Evolutionary conservation across 1,284 basidiomycete genomes (phyloP).

Genomic region (Malassezia sp.): DNA sequence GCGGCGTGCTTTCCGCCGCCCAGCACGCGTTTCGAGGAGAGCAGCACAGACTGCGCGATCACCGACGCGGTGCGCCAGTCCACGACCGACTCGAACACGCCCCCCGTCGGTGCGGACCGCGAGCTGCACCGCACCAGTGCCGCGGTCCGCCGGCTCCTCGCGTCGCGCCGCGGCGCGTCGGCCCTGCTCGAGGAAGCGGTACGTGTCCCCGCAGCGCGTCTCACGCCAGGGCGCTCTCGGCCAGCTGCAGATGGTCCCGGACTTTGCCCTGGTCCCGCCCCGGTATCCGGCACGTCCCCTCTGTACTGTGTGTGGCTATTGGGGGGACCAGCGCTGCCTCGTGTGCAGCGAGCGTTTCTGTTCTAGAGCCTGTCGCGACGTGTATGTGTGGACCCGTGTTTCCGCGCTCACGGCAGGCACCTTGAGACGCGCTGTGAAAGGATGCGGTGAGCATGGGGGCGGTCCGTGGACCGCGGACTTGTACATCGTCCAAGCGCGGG

Average conservation of each 20-base stretch:
- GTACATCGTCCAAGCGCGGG: not conserved
- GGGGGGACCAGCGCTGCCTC: slow-evolving; percentile 12
- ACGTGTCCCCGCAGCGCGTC: too few species aligned
- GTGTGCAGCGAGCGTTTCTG: slow-evolving; percentile 13
- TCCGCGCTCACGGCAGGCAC: slow-evolving; percentile 2
- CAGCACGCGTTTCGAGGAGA: not conserved
- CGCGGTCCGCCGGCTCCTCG: slow-evolving; percentile 11
- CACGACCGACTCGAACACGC: slow-evolving; percentile 11
- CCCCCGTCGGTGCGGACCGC: slow-evolving; percentile 6
- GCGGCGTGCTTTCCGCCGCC: slow-evolving; percentile 10
- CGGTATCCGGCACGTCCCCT: slow-evolving; percentile 8
- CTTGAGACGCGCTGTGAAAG: slow-evolving; percentile 15
- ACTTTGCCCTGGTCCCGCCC: slow-evolving; percentile 1
- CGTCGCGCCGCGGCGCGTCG: slow-evolving; percentile 14
- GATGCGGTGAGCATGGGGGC: too few species aligned
- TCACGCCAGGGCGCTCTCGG: too few species aligned
- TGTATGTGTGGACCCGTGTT: not conserved
- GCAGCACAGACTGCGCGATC: slow-evolving; percentile 5
- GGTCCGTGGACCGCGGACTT: not conserved
- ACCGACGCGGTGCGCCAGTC: slow-evolving; percentile 10
- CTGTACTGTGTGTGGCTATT: slow-evolving; percentile 15
- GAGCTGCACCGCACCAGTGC: slow-evolving; percentile 4
- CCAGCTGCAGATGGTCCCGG: slow-evolving; percentile 9
- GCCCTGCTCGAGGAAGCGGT: slow-evolving; percentile 14
- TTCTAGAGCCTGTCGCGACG: slow-evolving; percentile 1